A percentile compares a stretch with the other conserved stretches of the same genome.
Evolutionary conservation across 345 rosid genomes (phyloP).

Genomic region (Ricinus communis): DNA sequence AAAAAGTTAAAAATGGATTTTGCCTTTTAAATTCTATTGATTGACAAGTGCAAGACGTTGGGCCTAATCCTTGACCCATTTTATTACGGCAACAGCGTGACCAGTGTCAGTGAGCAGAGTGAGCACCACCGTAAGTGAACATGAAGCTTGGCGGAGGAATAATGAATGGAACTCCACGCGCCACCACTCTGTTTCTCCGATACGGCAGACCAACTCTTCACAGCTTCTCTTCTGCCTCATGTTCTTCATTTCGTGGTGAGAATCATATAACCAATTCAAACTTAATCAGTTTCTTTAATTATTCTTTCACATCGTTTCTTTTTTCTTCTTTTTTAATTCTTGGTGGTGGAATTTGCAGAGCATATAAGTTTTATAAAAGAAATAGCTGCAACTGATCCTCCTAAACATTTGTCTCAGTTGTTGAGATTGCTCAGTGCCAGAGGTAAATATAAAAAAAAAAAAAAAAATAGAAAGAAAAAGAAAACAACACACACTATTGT

Average conservation of each 20-base stretch:
- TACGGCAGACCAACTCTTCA: slow-evolving; percentile 27
- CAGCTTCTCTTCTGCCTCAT: slow-evolving; percentile 39
- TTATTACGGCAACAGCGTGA: too few relatives aligned
- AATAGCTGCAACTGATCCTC: slow-evolving; percentile 64
- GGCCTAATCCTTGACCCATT: too few relatives aligned
- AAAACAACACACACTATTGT: neutral
- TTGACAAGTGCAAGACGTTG: too few relatives aligned
- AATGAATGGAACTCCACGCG: slow-evolving; percentile 39
- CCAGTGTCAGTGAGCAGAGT: too few relatives aligned
- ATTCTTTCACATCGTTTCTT: neutral
- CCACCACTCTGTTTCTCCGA: slow-evolving; percentile 28
- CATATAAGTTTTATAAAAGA: slow-evolving; percentile 59
- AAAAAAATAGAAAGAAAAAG: too few relatives aligned
- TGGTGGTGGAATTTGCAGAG: slow-evolving; percentile 39
- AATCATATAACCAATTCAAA: neutral
- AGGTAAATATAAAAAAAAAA: slow-evolving; percentile 49
- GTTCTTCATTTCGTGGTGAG: slow-evolving; percentile 44
- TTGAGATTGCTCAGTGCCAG: slow-evolving; percentile 52
- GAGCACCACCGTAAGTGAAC: too few relatives aligned
- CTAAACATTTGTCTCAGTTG: slow-evolving; percentile 56
- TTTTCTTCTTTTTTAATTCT: neutral
- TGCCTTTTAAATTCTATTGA: too few relatives aligned
- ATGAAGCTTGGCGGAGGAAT: slow-evolving; percentile 44
- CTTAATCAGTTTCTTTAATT: neutral
- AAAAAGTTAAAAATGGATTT: too few relatives aligned